Conservation (phyloP, 306 rosid genomes). For the Albizia julibrissin region DNA sequence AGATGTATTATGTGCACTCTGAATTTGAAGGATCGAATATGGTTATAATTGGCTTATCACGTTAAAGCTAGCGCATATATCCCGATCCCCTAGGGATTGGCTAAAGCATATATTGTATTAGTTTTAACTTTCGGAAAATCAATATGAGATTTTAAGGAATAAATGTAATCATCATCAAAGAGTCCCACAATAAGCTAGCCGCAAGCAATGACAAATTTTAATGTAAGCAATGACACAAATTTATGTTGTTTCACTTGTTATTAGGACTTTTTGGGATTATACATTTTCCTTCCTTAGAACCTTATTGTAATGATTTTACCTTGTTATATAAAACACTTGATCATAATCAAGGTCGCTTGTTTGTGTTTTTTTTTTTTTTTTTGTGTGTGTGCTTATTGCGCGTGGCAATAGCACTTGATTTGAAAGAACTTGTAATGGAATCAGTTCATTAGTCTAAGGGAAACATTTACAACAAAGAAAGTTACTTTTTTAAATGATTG, state of each 20-base stretch:
- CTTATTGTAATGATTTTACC: no score
- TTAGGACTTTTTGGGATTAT: no score
- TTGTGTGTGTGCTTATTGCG: not conserved
- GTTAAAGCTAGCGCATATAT: not conserved
- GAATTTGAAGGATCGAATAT: not conserved
- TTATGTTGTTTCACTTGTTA: no score
- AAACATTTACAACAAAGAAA: not conserved
- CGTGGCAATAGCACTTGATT: not conserved
- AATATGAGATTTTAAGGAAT: no score
- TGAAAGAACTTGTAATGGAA: not conserved
- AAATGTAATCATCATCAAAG: no score
- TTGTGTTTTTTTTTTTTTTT: not conserved
- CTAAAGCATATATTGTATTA: no score
- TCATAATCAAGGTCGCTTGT: not conserved
- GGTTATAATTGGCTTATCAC: not conserved
- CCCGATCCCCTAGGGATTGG: not conserved
- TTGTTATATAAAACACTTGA: not conserved
- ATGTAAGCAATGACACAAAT: no score
- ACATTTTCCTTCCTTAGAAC: no score
- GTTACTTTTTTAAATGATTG: not conserved
- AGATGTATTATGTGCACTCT: not conserved
- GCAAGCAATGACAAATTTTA: no score
- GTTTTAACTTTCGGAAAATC: not conserved
- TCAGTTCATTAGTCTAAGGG: not conserved
- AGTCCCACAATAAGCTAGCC: no score